These are phyloP conservation scores for Triticum dicoccoides DNA, from an alignment of 176 grass and related monocot species.

Conservation along the genomic window DNA sequence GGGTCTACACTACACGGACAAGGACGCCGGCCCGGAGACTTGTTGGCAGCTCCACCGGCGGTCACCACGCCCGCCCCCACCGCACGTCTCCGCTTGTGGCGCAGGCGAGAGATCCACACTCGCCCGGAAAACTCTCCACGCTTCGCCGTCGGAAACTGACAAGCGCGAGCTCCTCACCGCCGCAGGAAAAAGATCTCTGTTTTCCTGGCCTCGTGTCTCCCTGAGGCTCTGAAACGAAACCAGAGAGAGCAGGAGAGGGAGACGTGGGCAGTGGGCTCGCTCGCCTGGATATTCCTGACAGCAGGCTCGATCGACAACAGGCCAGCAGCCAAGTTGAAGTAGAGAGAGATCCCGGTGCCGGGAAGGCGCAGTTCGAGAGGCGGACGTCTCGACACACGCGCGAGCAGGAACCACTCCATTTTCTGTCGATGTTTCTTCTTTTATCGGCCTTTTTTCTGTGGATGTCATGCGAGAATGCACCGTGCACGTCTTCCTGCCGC, in stretches of 20 bases:
- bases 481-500: neutral
- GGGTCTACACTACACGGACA: neutral
- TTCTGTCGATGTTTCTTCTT: neutral
- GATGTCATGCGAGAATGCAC: neutral
- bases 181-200: neutral
- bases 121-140: neutral
- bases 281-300: neutral
- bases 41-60: slow-evolving; percentile 29
- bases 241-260: neutral
- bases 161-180: neutral
- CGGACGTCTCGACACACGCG: neutral
- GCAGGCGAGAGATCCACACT: neutral
- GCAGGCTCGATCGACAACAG: neutral
- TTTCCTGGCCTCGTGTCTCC: neutral
- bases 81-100: neutral
- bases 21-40: neutral
- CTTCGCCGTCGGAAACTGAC: slow-evolving; percentile 6
- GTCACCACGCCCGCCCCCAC: neutral
- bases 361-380: slow-evolving; percentile 7
- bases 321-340: neutral
- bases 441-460: neutral
- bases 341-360: neutral
- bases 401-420: neutral
- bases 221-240: neutral
- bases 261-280: slow-evolving; percentile 4